Evolutionary conservation across 257 asterid genomes (phyloP).

Genomic region (Solanum chaucha): DNA sequence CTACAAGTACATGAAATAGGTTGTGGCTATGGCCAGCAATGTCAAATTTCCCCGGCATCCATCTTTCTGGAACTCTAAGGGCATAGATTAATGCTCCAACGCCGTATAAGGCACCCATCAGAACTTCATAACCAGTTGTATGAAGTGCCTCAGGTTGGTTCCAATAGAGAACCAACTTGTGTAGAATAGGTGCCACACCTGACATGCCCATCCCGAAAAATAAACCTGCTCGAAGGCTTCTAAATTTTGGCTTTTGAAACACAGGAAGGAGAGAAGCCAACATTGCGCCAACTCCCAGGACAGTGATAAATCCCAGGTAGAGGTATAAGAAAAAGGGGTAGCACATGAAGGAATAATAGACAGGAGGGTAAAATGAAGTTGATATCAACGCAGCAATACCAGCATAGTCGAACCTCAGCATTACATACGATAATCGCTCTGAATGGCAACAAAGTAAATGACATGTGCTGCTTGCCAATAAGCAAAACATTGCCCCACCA

Average conservation of each 20-base stretch:
- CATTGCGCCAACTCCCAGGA: constrained; percentile 65
- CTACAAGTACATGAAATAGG: constrained; percentile 82
- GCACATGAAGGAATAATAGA: constrained; percentile 95
- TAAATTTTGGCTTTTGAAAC: constrained; percentile 70
- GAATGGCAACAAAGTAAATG: constrained; percentile 91
- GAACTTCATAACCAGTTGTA: constrained; percentile 62
- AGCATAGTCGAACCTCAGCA: constrained; percentile 90
- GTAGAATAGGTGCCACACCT: constrained; percentile 73
- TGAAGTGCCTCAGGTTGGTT: constrained; percentile 78
- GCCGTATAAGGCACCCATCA: constrained; percentile 85
- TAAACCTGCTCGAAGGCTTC: constrained; percentile 58
- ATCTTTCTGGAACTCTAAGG: constrained; percentile 69
- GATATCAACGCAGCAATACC: constrained; percentile 91
- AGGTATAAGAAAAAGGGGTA: constrained; percentile 69
- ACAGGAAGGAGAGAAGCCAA: constrained; percentile 73
- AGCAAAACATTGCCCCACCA: constrained; percentile 97
- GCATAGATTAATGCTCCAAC: constrained; percentile 77
- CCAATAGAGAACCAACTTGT: constrained; percentile 74
- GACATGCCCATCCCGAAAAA: constrained; percentile 92
- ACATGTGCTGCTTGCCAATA: constrained; percentile 80
- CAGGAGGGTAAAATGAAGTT: constrained; percentile 87
- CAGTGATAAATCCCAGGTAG: constrained; percentile 78
- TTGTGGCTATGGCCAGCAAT: constrained; percentile 92
- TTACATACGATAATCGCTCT: constrained; percentile 58
- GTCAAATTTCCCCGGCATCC: constrained; percentile 96